phyloP scores from a whole-genome alignment of 306 rosid species.

The Cicer arietinum region DNA sequence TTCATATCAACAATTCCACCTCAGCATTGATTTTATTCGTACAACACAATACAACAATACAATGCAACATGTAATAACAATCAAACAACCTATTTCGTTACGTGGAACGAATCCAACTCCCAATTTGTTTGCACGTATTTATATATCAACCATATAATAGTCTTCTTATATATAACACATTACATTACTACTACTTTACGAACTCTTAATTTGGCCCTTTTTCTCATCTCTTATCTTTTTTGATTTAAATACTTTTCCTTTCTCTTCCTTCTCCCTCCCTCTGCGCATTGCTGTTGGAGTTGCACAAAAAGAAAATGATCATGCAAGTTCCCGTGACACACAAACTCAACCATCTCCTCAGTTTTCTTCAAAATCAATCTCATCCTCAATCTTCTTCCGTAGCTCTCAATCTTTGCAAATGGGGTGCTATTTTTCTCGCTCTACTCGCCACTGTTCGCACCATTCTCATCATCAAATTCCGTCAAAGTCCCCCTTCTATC shows the following conservation, averaged over 20 bases:
- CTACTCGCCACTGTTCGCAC: conserved; percentile 63
- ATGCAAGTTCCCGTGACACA: conserved; percentile 67
- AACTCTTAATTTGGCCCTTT: too few species aligned
- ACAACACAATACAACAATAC: not conserved
- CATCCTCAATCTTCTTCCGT: conserved; percentile 46
- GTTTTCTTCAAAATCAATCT: conserved; percentile 50
- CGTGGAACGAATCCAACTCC: not conserved
- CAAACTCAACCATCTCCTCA: conserved; percentile 48
- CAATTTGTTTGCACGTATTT: not conserved
- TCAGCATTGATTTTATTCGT: not conserved
- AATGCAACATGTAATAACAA: not conserved
- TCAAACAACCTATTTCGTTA: too few species aligned
- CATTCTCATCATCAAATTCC: conserved; percentile 44
- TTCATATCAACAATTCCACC: not conserved
- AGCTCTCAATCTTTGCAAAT: conserved; percentile 56
- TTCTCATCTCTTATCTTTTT: too few species aligned
- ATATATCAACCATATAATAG: not conserved
- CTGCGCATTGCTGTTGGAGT: too few species aligned
- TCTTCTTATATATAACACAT: not conserved
- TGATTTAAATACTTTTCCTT: too few species aligned
- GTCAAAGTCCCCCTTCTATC: conserved; percentile 25
- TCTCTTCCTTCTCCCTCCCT: too few species aligned
- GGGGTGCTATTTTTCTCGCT: conserved; percentile 69
- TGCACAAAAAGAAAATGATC: not conserved
- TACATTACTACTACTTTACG: too few species aligned